Percentiles rank a stretch among this genome's conserved stretches.
These are phyloP conservation scores for Serendipita indica DNA, from an alignment of 768 basidiomycete genomes.

Conservation along the genomic window DNA sequence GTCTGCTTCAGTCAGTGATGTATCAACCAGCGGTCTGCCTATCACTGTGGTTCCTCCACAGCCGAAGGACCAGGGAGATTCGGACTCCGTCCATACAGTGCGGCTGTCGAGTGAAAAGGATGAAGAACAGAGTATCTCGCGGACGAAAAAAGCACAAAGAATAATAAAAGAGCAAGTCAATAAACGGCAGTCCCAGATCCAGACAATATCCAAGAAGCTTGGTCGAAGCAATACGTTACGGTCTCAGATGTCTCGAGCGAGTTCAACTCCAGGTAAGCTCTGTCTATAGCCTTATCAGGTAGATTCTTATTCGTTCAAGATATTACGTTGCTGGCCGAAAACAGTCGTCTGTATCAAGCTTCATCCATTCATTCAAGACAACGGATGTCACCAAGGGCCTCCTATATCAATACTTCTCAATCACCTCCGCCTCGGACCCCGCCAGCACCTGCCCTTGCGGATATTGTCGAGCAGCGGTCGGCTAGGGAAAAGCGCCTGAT, in stretches of 20 bases:
- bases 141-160: conserved; percentile 53
- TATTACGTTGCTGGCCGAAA: conserved; percentile 33
- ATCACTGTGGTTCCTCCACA: conserved; percentile 13
- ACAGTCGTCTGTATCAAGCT: conserved; percentile 43
- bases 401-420: background rate
- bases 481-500: conserved; percentile 51
- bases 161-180: conserved; percentile 62
- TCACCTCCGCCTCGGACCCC: conserved; percentile 31
- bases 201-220: conserved; percentile 62
- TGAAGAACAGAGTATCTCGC: conserved; percentile 11
- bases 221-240: conserved; percentile 46
- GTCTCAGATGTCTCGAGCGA: conserved; percentile 37
- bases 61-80: conserved; percentile 7
- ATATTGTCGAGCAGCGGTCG: conserved; percentile 19
- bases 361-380: conserved; percentile 72
- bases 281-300: background rate
- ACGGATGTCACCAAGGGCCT: conserved; percentile 18
- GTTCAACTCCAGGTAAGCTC: conserved; percentile 51
- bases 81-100: conserved; percentile 3
- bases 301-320: background rate
- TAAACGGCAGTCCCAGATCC: conserved; percentile 55
- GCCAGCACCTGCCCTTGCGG: conserved; percentile 26
- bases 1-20: background rate
- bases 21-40: background rate
- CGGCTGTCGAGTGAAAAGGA: conserved; percentile 6